A percentile compares a stretch with the other conserved stretches of the same genome.
These are phyloP conservation scores for Lojkania enalia DNA, from an alignment of 2,329 filamentous ascomycete genomes.

Conservation along the genomic window DNA sequence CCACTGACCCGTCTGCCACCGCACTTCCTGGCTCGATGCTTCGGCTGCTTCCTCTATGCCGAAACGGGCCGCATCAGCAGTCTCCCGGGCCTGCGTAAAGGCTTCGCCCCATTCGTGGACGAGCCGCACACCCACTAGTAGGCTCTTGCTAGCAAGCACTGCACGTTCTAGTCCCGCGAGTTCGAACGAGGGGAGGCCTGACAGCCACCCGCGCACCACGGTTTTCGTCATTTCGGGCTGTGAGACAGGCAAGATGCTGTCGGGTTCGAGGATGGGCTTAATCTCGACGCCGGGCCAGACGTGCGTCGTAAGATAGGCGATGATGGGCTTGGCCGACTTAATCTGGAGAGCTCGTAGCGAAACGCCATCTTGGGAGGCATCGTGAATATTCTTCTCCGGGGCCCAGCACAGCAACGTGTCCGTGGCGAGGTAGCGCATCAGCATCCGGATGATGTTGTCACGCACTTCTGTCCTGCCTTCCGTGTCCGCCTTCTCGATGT, in stretches of 20 bases:
- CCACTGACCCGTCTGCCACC: constrained; percentile 89
- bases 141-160: constrained; percentile 81
- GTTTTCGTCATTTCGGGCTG: constrained; percentile 77
- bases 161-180: constrained; percentile 84
- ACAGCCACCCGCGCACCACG: constrained; percentile 77
- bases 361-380: constrained; percentile 49
- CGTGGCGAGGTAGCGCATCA: constrained; percentile 87
- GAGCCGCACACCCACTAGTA: constrained; percentile 75
- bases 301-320: constrained; percentile 68
- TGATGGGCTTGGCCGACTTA: constrained; percentile 68
- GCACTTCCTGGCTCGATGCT: constrained; percentile 79
- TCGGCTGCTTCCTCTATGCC: constrained; percentile 81
- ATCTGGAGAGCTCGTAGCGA: constrained; percentile 75
- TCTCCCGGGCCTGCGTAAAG: constrained; percentile 57
- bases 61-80: constrained; percentile 56
- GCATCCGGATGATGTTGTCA: constrained; percentile 63
- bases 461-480: constrained; percentile 59
- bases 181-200: constrained; percentile 73
- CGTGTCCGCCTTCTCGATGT: constrained; percentile 72
- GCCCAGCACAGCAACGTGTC: constrained; percentile 94
- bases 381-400: constrained; percentile 56
- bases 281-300: constrained; percentile 87
- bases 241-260: constrained; percentile 72
- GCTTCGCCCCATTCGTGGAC: constrained; percentile 87
- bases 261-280: constrained; percentile 74